Base-by-base conservation (phyloP, 192 early-diverging fungal genomes). In the Rhizophlyctis rosea region DNA sequence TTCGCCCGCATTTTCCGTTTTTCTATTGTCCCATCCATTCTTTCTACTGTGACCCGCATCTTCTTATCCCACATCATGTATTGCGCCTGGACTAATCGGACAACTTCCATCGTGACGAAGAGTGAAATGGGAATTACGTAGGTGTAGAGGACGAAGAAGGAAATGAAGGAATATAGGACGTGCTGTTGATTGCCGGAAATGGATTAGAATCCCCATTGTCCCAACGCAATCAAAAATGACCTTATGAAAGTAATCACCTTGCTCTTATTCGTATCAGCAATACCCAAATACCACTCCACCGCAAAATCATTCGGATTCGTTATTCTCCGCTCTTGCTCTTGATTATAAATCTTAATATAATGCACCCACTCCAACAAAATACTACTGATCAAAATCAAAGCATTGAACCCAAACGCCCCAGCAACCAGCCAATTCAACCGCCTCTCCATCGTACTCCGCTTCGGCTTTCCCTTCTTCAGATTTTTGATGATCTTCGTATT, bases 361-460 rank as follows among this genome's bases (percentile, higher is more conserved):
- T 62, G 23, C 9, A 50, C n/a, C 23, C 54, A 73, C 61, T 77
- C 73, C 3, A 77, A 54, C 36, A 54, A 50, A 18, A 71, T 54
- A 33, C 59, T 62, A 16, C 53, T 62, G 36, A 75, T 59, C 47
- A 81, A 54, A 24, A 81, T n/a, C 0, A 71, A 34, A 1, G 60
- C 63, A 62, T 81, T 83, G 59, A 63, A 78, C n/a, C 69, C 62
- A 55, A 81, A 83, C 2, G 75, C 73, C 23, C 35, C 50, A 27
- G 75, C 27, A 21, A 96, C 88, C 18, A 94, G 79, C 59, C 78
- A 80, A 80, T 93, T 92, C 69, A 93, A 85, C 67, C 80, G 76
- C 0, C 72, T 76, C 75, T 92, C 88, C 66, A 94, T 79, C 23
- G 86, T 85, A 33, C 87, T 87, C 4, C 85, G 81, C 76, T 94